phyloP scores from a whole-genome alignment of 176 grass and related monocot species.

The Musa acuminata region DNA sequence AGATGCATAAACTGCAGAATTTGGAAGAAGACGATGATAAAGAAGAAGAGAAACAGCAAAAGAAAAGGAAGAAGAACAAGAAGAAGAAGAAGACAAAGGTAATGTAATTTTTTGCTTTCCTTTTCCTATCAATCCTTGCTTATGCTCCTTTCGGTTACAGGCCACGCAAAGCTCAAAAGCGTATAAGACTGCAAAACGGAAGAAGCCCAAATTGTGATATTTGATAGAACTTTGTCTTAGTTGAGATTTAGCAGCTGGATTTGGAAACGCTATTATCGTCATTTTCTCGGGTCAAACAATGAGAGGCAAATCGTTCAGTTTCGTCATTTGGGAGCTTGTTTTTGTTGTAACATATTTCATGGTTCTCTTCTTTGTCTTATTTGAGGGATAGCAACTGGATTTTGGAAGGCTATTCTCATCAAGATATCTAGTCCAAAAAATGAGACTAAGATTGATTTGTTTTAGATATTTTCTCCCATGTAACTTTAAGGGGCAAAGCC shows the following conservation, averaged over 20 bases:
- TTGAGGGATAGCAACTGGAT: too few relatives aligned
- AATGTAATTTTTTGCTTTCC: slow-evolving; percentile 25
- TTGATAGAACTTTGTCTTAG: background rate
- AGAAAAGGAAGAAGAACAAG: slow-evolving; percentile 33
- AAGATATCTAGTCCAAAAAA: background rate
- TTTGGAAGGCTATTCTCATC: background rate
- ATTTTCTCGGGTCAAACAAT: too few relatives aligned
- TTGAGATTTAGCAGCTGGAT: background rate
- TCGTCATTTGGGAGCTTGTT: too few relatives aligned
- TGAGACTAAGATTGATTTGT: too few relatives aligned
- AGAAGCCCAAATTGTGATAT: background rate
- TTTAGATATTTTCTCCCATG: too few relatives aligned
- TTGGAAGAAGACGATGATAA: slow-evolving; percentile 28
- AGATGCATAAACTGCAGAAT: slow-evolving; percentile 24
- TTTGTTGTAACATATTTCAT: too few relatives aligned
- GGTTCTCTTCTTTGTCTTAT: too few relatives aligned
- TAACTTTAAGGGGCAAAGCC: too few relatives aligned
- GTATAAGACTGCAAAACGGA: background rate
- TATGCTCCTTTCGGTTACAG: background rate
- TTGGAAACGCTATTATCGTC: too few relatives aligned
- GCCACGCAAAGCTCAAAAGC: background rate
- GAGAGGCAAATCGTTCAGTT: too few relatives aligned
- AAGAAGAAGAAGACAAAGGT: slow-evolving; percentile 53
- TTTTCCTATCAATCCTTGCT: background rate
- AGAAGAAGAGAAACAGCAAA: slow-evolving; percentile 21